Base-by-base conservation (phyloP, 2,329 filamentous ascomycete species). In the Fusarium burgessii region DNA sequence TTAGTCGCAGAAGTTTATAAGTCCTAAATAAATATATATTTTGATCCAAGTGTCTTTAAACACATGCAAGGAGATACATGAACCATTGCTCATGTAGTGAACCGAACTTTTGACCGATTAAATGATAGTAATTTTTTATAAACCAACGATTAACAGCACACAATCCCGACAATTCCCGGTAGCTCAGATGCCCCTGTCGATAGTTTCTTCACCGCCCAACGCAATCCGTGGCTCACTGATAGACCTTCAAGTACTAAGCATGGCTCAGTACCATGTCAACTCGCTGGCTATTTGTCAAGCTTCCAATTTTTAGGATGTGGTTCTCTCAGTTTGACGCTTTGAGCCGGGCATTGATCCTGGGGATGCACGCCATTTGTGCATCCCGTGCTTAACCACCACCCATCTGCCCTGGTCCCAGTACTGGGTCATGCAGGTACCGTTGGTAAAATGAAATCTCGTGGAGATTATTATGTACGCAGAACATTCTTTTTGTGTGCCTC, bases 351-450 rank as follows among this genome's bases (percentile, higher is more conserved):
- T 68, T 43, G 42, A 62, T 62, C 59, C 65, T 54, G 45, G 33
- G 41, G 46, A 68, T 67, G 61, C 63, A 72, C 73, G n/a, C n/a
- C n/a, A n/a, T n/a, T n/a, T n/a, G 73, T 75, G 58, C 66, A 47
- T 59, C 46, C 62, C 61, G 52, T 65, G 66, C 62, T 68, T 72
- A 59, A 66, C 71, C 63, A 68, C 68, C 51, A 69, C 65, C 62
- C 67, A 60, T 56, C 27, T 58, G 62, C 71, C 67, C 73, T 63
- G 45, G 68, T 70, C 74, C 70, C 42, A 58, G 66, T n/a, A 32
- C 60, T 70, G 59, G 64, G 63, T 70, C 59, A 76, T 76, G 70
- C 72, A 76, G 72, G 70, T 62, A 74, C 65, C 29, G 15, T n/a
- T 33, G 13, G 14, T 25, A 11, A 29, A 29, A 29, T 43, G 27